These are phyloP conservation scores for Penicillium sp. DNA, from an alignment of 2,329 filamentous ascomycete genomes.

Conservation along the genomic window DNA sequence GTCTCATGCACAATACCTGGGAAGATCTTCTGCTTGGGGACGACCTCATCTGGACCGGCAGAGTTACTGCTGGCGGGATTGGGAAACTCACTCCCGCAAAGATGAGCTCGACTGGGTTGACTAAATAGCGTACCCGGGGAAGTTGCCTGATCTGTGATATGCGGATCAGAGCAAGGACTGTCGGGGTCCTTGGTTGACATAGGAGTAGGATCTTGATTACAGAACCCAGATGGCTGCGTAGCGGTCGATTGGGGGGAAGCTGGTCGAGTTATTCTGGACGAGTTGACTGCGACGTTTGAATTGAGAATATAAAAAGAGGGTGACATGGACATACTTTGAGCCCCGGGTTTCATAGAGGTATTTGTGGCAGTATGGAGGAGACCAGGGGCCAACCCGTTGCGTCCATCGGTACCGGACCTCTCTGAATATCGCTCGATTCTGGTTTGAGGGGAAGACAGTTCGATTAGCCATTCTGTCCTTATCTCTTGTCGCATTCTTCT, in stretches of 20 bases:
- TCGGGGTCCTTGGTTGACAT: no score
- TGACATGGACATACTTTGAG: slow-evolving; percentile 10
- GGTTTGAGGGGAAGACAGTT: neutral
- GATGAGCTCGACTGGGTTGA: no score
- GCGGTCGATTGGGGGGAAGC: no score
- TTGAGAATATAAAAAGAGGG: no score
- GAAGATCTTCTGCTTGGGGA: slow-evolving; percentile 44
- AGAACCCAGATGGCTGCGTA: no score
- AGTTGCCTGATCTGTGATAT: no score
- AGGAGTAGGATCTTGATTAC: no score
- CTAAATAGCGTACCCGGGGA: no score
- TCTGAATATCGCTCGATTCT: slow-evolving; percentile 32
- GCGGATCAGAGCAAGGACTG: no score
- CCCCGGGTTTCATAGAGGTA: slow-evolving; percentile 11
- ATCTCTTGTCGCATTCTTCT: no score
- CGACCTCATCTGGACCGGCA: slow-evolving; percentile 21
- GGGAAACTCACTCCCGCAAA: no score
- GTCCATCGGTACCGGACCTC: slow-evolving; percentile 17
- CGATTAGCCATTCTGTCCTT: neutral
- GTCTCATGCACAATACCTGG: slow-evolving; percentile 45
- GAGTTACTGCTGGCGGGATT: slow-evolving; percentile 12
- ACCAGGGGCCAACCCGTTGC: slow-evolving; percentile 20
- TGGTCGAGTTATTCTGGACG: slow-evolving; percentile 5
- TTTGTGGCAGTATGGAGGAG: slow-evolving; percentile 17
- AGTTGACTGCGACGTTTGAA: no score